These are phyloP conservation scores for Carpinus viminea DNA, from an alignment of 306 rosid genomes.

Conservation along the genomic window DNA sequence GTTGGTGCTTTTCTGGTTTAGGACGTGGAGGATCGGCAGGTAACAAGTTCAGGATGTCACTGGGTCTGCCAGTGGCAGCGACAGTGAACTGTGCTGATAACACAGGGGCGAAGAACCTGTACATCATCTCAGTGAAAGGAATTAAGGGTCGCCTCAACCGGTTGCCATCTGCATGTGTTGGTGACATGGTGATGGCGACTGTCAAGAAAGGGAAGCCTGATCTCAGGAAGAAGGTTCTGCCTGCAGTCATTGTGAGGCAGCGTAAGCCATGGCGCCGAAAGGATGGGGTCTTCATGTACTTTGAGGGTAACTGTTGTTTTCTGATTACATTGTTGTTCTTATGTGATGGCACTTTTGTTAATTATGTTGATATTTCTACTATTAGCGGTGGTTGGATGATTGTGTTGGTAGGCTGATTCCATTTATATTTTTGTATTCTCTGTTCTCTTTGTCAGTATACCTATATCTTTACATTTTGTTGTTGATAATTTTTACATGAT, in stretches of 20 bases:
- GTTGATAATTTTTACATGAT: too few species aligned
- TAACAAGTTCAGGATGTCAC: slow-evolving; percentile 74
- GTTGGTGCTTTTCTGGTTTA: slow-evolving; percentile 19
- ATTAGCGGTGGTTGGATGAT: background rate
- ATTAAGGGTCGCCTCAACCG: slow-evolving; percentile 66
- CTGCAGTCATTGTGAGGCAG: slow-evolving; percentile 66
- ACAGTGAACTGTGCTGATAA: slow-evolving; percentile 71
- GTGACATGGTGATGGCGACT: slow-evolving; percentile 75
- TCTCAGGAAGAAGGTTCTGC: slow-evolving; percentile 70
- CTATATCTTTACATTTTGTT: too few species aligned
- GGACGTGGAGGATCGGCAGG: slow-evolving; percentile 75
- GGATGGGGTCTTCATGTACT: slow-evolving; percentile 69
- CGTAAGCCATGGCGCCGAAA: slow-evolving; percentile 74
- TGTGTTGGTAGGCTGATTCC: background rate
- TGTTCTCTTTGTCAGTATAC: background rate
- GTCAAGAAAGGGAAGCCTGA: slow-evolving; percentile 72
- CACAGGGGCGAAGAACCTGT: slow-evolving; percentile 62
- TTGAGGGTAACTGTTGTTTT: slow-evolving; percentile 50
- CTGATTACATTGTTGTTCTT: background rate
- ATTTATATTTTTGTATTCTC: background rate
- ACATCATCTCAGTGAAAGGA: slow-evolving; percentile 59
- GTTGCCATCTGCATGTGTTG: slow-evolving; percentile 69
- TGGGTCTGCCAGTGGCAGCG: slow-evolving; percentile 77
- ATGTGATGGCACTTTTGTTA: background rate
- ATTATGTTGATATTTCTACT: background rate